Base-by-base conservation (phyloP, 306 rosid species). In the Inga leiocalycina region DNA sequence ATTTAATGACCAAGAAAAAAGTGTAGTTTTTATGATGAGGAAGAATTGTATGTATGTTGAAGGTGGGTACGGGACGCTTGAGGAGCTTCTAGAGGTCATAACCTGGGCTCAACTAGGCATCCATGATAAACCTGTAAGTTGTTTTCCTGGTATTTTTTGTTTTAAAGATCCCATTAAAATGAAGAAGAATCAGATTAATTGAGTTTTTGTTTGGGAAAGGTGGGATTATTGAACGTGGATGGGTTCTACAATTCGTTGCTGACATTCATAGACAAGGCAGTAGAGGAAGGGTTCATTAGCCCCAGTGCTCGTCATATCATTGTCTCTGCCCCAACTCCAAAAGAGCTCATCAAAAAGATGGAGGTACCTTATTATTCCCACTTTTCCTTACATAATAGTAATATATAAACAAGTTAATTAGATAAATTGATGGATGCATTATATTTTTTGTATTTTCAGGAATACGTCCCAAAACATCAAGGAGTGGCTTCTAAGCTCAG, bases 61-160 rank as follows among this genome's bases (percentile, higher is more conserved):
- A 93, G 97, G 97, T 84, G 97, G 97, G 8, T 93, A 93, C 82
- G 97, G 97, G 44, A 93, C 97, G 44, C 93, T 93, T 54, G 97
- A 93, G 86, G 97, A 93, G 90, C 93, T 93, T 77, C 97, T 93
- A 39, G 97, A 93, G 83, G 94, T 91, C 15, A 93, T 91, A 82
- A 91, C 97, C 12, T 93, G 97, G 97, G 97, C 97, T 48, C 97
- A 93, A 79, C 92, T 93, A 9, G 95, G 97, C 48, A 93, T 93
- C 82, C 97, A 93, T 77, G 97, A 93, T 71, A 93, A 93, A 80
- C 97, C 97, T n/a, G 97, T 93, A 85, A 85, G 57, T 45, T 13
- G 30, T 27, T 27, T 27, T 27, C 30, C 30, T 27, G 30, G 30
- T 27, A 27, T 52, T 16, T 7, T 54, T 54, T 6, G 9, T 24